Evolutionary conservation across 2,329 filamentous ascomycete genomes (phyloP).

Genomic region (Coleophoma eucalyptorum): DNA sequence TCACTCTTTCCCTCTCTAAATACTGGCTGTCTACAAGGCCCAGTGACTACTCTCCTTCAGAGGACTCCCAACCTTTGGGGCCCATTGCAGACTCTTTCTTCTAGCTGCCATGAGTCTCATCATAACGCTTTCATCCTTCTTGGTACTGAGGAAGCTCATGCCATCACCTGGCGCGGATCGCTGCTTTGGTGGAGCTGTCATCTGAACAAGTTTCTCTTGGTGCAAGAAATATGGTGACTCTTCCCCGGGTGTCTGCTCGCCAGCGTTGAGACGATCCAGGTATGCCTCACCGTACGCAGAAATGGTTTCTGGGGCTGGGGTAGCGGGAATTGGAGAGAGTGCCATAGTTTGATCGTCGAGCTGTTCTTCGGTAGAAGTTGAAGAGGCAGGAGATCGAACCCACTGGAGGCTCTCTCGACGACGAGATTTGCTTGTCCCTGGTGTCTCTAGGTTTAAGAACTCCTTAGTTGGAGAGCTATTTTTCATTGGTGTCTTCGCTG

Average conservation of each 20-base stretch:
- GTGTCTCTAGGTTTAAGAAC: slow-evolving; percentile 22
- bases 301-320: slow-evolving; percentile 24
- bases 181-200: slow-evolving; percentile 24
- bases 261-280: slow-evolving; percentile 19
- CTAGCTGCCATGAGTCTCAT: slow-evolving; percentile 61
- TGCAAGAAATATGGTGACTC: slow-evolving; percentile 28
- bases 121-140: slow-evolving; percentile 46
- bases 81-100: slow-evolving; percentile 74
- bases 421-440: slow-evolving; percentile 20
- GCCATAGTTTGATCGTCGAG: slow-evolving; percentile 18
- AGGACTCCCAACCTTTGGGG: slow-evolving; percentile 71
- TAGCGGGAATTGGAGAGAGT: slow-evolving; percentile 25
- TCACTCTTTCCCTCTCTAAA: too few species aligned
- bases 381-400: slow-evolving; percentile 20
- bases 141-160: slow-evolving; percentile 39
- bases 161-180: slow-evolving; percentile 20
- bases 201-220: slow-evolving; percentile 23
- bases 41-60: slow-evolving; percentile 44
- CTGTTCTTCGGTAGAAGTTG: slow-evolving; percentile 10
- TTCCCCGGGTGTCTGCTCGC: slow-evolving; percentile 20
- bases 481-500: slow-evolving; percentile 20
- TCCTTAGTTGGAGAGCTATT: slow-evolving; percentile 26
- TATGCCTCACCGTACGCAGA: slow-evolving; percentile 21
- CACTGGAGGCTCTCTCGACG: slow-evolving; percentile 26
- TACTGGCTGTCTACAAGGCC: not conserved